Evolutionary conservation across 1,284 basidiomycete species (phyloP), one percentile per base, ranked within the genome.

Genomic region (Marasmius fiardii): DNA sequence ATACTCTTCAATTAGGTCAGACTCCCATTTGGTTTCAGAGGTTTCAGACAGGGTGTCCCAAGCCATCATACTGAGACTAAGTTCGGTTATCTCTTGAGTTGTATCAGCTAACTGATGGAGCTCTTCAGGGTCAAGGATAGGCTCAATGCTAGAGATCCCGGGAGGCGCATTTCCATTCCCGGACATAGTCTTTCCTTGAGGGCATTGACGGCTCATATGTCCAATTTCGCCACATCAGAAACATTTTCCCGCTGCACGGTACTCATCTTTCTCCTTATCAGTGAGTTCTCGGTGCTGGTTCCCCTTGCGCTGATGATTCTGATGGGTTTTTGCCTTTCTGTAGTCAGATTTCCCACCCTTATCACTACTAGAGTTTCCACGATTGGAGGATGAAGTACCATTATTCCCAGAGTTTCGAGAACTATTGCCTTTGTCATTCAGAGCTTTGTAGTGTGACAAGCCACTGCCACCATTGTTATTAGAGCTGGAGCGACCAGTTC

Each of bases 161-260:
- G 61, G 61, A 4, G 62, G 60, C 23, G 51, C 59, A 34, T 37
- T 52, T 0, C 39, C 35, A 4, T 34, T 31, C 0, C 44, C 53
- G 21, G 52, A 51, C 4, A 65, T 51, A 0, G 53, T 39, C n/a
- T 59, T 57, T 6, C 43, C 58, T 16, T 61, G 18, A 10, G 64
- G 63, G 35, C 65, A 66, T 43, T 64, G 58, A 14, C 59, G 41
- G 0, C 59, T 24, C 28, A 63, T 39, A 43, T 66, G 65, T 1
- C 60, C 60, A 0, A 18, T 7, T 31, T 62, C 55, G 2, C 58
- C 56, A 49, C 64, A 66, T 3, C 35, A 54, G 50, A 61, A 65
- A 43, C 64, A 65, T 20, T 53, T 56, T 3, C 60, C 60, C 4
- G 56, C 48, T 1, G 62, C 63, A 7, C 49, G 21, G 12, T 56